Percentiles rank a stretch among this genome's conserved stretches.
Evolutionary conservation across 495 filamentous ascomycete species (phyloP).

Genomic region (Terfezia claveryi): DNA sequence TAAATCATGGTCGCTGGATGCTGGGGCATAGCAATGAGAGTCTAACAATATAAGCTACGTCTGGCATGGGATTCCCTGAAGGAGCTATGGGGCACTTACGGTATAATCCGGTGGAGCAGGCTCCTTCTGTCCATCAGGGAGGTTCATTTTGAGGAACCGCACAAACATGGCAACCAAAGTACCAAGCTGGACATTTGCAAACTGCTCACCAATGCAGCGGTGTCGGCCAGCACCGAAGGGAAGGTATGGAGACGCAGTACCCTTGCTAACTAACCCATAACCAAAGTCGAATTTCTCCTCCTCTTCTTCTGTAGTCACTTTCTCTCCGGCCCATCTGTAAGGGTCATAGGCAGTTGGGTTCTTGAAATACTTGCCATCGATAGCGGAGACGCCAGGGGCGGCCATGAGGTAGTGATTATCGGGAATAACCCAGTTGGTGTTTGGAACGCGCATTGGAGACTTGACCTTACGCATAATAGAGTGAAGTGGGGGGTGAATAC

Average conservation of each 20-base stretch:
- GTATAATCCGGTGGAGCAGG: conserved; percentile 73
- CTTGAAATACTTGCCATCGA: conserved; percentile 53
- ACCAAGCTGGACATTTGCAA: conserved; percentile 77
- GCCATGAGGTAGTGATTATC: conserved; percentile 54
- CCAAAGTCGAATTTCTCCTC: conserved; percentile 77
- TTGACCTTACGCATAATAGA: conserved; percentile 73
- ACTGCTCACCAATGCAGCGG: conserved; percentile 91
- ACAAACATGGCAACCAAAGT: conserved; percentile 67
- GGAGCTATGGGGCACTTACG: not conserved
- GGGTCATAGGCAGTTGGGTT: conserved; percentile 68
- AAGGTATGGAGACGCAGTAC: conserved; percentile 65
- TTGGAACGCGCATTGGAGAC: conserved; percentile 52
- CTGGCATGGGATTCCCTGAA: not conserved
- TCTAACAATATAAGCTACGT: not conserved
- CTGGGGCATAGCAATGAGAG: not conserved
- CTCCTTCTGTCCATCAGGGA: conserved; percentile 40
- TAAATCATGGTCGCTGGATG: not conserved
- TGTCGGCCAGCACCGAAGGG: conserved; percentile 90
- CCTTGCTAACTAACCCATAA: conserved; percentile 81
- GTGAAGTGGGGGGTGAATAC: conserved; percentile 62
- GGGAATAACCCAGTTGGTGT: conserved; percentile 59
- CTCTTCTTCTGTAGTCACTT: conserved; percentile 32
- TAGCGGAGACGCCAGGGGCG: conserved; percentile 54
- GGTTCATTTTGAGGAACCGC: conserved; percentile 50
- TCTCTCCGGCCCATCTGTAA: conserved; percentile 49